phyloP scores from a whole-genome alignment of 306 rosid species.

The Clitoria ternatea region DNA sequence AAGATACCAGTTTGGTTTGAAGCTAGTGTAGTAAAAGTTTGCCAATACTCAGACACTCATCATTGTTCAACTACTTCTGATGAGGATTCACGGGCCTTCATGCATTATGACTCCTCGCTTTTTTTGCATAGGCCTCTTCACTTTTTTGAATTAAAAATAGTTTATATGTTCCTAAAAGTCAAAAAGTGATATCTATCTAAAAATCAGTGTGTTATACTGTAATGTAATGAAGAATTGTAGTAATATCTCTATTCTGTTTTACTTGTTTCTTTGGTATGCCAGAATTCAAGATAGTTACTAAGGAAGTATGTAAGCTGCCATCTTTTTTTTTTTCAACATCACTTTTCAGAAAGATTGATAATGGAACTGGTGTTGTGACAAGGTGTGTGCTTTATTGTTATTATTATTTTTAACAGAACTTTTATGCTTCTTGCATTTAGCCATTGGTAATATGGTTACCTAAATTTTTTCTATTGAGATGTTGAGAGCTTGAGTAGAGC shows the following conservation, averaged over 20 bases:
- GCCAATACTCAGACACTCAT: too few relatives aligned
- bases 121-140: too few relatives aligned
- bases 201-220: not conserved
- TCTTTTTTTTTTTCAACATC: slow-evolving; percentile 77
- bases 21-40: too few relatives aligned
- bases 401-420: too few relatives aligned
- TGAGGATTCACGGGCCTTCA: too few relatives aligned
- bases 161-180: slow-evolving; percentile 20
- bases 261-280: slow-evolving; percentile 38
- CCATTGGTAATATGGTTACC: too few relatives aligned
- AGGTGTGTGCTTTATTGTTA: slow-evolving; percentile 46
- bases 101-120: too few relatives aligned
- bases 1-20: too few relatives aligned
- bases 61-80: too few relatives aligned
- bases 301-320: slow-evolving; percentile 98
- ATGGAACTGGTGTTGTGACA: slow-evolving; percentile 73
- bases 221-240: not conserved
- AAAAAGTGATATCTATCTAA: not conserved
- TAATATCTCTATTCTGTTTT: slow-evolving; percentile 28
- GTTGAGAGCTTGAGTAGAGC: too few relatives aligned
- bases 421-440: too few relatives aligned
- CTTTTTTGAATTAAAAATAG: not conserved
- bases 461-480: too few relatives aligned
- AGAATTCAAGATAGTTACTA: slow-evolving; percentile 81
- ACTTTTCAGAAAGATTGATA: slow-evolving; percentile 82